Evolutionary conservation across 2,329 filamentous ascomycete species (phyloP).

Genomic region (Cordyceps cicadae): DNA sequence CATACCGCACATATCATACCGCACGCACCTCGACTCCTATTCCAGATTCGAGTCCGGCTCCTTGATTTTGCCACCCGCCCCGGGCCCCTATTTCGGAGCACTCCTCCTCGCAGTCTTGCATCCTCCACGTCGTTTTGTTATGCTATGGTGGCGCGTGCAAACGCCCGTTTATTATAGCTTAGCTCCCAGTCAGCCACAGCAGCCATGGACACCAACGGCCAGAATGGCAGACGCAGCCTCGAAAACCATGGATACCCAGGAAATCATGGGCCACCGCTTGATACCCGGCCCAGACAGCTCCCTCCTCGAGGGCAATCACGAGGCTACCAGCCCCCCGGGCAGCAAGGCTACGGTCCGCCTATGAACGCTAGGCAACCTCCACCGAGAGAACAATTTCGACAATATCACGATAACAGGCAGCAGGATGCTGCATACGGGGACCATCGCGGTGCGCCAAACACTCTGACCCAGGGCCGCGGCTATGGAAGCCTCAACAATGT

Average conservation of each 20-base stretch:
- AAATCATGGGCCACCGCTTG: slow-evolving; percentile 19
- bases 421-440: slow-evolving; percentile 19
- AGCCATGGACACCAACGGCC: slow-evolving; percentile 27
- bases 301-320: slow-evolving; percentile 20
- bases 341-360: slow-evolving; percentile 20
- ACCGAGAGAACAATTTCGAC: slow-evolving; percentile 20
- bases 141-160: slow-evolving; percentile 15
- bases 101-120: not conserved
- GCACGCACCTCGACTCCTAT: not conserved
- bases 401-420: slow-evolving; percentile 11
- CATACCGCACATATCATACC: not conserved
- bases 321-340: slow-evolving; percentile 9
- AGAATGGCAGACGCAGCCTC: slow-evolving; percentile 18
- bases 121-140: slow-evolving; percentile 14
- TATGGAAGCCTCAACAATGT: not conserved
- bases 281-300: slow-evolving; percentile 19
- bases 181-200: slow-evolving; percentile 21
- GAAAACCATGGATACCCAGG: slow-evolving; percentile 22
- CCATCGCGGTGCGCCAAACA: not conserved
- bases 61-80: not conserved
- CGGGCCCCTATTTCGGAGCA: not conserved
- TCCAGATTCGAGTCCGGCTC: not conserved
- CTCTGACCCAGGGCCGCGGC: not conserved
- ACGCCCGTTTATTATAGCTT: slow-evolving; percentile 24
- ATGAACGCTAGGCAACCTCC: slow-evolving; percentile 19